A percentile compares a stretch with the other conserved stretches of the same genome.
Conservation (phyloP, 352 stramenopile species). For the Pythium rishiriense region DNA sequence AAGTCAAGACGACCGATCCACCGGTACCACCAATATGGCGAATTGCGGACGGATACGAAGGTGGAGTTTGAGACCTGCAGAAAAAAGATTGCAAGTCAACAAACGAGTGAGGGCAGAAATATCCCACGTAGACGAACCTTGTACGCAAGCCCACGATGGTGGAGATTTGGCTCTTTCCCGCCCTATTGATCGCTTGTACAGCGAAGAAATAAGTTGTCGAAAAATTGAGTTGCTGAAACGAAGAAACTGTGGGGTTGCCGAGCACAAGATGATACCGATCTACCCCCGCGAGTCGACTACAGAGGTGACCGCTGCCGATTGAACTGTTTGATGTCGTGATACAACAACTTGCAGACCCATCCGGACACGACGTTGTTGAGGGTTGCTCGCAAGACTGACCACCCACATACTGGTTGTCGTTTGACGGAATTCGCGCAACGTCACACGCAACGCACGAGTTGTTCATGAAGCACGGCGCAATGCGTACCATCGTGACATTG, state of each 20-base stretch:
- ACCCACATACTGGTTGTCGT: slow-evolving; percentile 32
- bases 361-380: slow-evolving; percentile 27
- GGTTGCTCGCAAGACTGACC: slow-evolving; percentile 26
- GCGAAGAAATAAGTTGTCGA: slow-evolving; percentile 57
- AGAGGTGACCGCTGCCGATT: slow-evolving; percentile 27
- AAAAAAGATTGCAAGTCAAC: background rate
- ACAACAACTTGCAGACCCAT: slow-evolving; percentile 47
- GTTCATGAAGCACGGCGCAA: slow-evolving; percentile 33
- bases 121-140: slow-evolving; percentile 27
- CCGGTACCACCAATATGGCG: slow-evolving; percentile 34
- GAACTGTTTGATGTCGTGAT: slow-evolving; percentile 28
- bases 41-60: slow-evolving; percentile 37
- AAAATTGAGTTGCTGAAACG: slow-evolving; percentile 43
- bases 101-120: background rate
- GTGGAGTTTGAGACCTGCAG: slow-evolving; percentile 36
- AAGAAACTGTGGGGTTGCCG: slow-evolving; percentile 36
- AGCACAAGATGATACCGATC: slow-evolving; percentile 25
- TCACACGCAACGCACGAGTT: slow-evolving; percentile 38
- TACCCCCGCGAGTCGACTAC: slow-evolving; percentile 19
- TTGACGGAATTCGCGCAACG: slow-evolving; percentile 20
- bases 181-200: slow-evolving; percentile 45
- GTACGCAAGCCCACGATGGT: slow-evolving; percentile 36
- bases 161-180: slow-evolving; percentile 38
- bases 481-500: slow-evolving; percentile 38
- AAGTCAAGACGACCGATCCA: slow-evolving; percentile 43